Base-by-base conservation (phyloP, 352 stramenopile genomes). In the Pythium sp. region DNA sequence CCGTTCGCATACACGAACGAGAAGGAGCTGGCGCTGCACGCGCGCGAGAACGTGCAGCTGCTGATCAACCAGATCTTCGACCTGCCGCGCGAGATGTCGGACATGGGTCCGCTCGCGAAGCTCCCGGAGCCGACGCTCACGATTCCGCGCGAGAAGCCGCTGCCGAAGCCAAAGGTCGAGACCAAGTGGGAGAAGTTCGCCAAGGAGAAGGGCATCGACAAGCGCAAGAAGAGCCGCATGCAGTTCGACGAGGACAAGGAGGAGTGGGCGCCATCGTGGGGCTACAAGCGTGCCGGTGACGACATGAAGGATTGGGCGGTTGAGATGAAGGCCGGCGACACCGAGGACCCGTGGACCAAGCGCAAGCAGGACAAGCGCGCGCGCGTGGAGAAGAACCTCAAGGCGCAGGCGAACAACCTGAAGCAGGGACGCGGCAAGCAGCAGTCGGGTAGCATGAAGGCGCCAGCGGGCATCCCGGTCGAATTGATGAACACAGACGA, bases 121-220 rank as follows among this genome's bases (percentile, higher is more conserved):
- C 79, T 97, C 56, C 91, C 92, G 1, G 73, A 60, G 43, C 81
- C 81, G 11, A 69, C 82, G 67, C 88, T 87, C 32, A 66, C 79
- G 20, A 83, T 98, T 47, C 93, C 93, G 56, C 83, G 93, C 41
- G 88, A 95, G 62, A 98, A 97, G 72, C 92, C 92, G 34, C 69
- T 97, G 62, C 92, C 91, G 1, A 96, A 95, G 74, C 85, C 84
- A 38, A 99, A 99, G 82, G 78, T 96, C 71, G 93, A 98, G 77
- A 99, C 98, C 14, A 98, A 96, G 77, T 99, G 98, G 98, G 97
- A 99, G 81, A 97, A 98, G 74, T 99, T 99, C 79, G 97, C 97
- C 32, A 94, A 97, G 72, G 89, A 98, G 68, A 98, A 99, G 81
- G 97, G 97, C 65, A 99, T 99, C 72, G 82, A 95, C 57, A 98